Base-by-base conservation (phyloP, 495 filamentous ascomycete species). In the Aspergillus saccharolyticus region DNA sequence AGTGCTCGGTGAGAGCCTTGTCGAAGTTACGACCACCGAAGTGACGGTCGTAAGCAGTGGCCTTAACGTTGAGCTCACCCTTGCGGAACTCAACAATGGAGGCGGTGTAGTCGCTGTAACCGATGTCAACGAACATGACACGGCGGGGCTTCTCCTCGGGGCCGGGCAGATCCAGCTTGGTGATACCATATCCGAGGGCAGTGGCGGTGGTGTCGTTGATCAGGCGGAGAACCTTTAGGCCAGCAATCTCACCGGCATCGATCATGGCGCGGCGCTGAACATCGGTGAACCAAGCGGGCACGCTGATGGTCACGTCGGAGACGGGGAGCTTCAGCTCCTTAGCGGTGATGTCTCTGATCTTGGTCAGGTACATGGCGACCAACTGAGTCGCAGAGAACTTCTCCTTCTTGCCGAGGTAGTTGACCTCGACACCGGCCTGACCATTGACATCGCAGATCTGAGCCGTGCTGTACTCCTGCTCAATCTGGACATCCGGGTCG, bases 171-270 rank as follows among this genome's bases (percentile, higher is more conserved):
- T 97, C 94, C 49, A 88, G 76, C 79, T 97, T 97, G 49, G 94
- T 97, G 77, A 99, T 97, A 73, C 94, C 95, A 64, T 90, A 99
- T 57, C 94, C 94, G 52, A 99, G 85, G 42, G 94, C 94, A 57
- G 90, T 91, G 54, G 94, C 94, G 45, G 94, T 97, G 54, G 92
- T 97, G 75, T 97, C 95, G 78, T 99, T 97, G 80, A 99, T 93
- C 50, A 99, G 80, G 58, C 95, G 85, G 61, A 99, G 84, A 6
- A 90, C 78, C 78, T 96, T 97, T 61, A 99, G 78, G 50, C 94
- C 93, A 49, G 94, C 89, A 64, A 99, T 92, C 64, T 97, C 94
- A 65, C 90, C 84, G 47, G 95, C 95, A 71, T 99, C 94, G 63
- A 97, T 79, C 58, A 99, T 79, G 55, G 83, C 83, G 56, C 94